Base-by-base conservation (phyloP, 2,329 filamentous ascomycete species). In the Pezizomycotina sp. region DNA sequence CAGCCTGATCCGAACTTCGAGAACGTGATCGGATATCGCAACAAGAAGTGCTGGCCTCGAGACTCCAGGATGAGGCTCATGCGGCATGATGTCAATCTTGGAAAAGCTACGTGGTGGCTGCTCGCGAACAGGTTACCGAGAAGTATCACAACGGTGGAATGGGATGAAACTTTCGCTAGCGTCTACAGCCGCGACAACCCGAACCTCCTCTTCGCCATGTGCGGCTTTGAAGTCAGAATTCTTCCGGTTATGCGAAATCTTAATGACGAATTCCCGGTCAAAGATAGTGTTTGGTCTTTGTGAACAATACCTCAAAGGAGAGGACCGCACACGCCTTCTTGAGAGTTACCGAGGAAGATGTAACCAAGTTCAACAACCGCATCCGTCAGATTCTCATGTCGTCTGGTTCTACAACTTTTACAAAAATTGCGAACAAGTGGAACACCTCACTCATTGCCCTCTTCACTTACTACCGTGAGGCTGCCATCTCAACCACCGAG, bases 401-500 rank as follows among this genome's bases (percentile, higher is more conserved):
- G 7, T 95, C 89, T 40, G 91, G 89, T n/a, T 92, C 82, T 4
- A 98, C 89, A 0, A 98, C 89, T 0, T 98, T 98, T 61, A 98
- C 89, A 28, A 98, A 98, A 68, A 98, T 98, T 53, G 89, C 91
- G 29, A 98, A 98, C 62, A 98, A 98, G 62, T 98, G 91, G 89
- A 98, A 98, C 60, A 98, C 89, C 0, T 89, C 82, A 1, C 60
- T 98, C 48, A 98, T 98, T 52, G 84, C 89, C 1, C 69, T 98
- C 16, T 98, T 98, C 61, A 95, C 89, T 0, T 98, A 98, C 60
- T 98, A 98, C 56, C 81, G 89, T 56, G 89, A 98, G 56, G 89
- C 89, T 30, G 89, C 89, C 10, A 86, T 95, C 1, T 92, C 86
- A 1, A 98, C 91, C 0, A 81, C 95, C 43, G 79, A 82, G 44